These are phyloP conservation scores for Jamesozyma hellenica DNA, from an alignment of 805 yeast genomes.

Conservation along the genomic window DNA sequence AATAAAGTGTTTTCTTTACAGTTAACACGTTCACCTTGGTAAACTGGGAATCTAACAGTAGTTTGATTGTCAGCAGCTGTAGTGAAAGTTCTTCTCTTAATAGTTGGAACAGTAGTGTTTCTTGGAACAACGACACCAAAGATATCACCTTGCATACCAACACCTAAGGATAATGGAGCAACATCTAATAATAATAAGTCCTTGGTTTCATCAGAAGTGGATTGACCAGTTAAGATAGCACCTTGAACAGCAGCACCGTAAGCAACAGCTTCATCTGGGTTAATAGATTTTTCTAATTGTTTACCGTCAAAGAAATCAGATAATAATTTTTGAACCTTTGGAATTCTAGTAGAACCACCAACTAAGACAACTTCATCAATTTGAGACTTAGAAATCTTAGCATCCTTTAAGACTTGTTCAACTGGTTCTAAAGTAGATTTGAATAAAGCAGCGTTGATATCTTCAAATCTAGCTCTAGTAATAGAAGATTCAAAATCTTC, in stretches of 20 bases:
- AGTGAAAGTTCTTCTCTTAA: conserved; percentile 97
- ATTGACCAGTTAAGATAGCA: conserved; percentile 92
- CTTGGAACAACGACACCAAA: conserved; percentile 98
- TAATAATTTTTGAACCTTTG: conserved; percentile 91
- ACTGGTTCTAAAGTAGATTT: conserved; percentile 80
- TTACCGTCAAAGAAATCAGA: conserved; percentile 95
- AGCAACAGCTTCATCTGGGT: conserved; percentile 99
- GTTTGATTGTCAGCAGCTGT: conserved; percentile 98
- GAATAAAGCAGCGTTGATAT: conserved; percentile 84
- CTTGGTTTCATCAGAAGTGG: conserved; percentile 82
- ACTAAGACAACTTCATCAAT: conserved; percentile 96
- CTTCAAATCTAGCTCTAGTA: conserved; percentile 98
- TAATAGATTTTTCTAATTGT: conserved; percentile 90
- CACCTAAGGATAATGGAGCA: conserved; percentile 99
- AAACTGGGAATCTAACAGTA: conserved; percentile 96
- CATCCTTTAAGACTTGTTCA: conserved; percentile 88
- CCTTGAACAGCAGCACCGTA: conserved; percentile 99
- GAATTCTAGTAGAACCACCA: conserved; percentile 98
- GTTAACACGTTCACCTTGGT: conserved; percentile 99
- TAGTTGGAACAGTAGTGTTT: conserved; percentile 98
- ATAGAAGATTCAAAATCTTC: conserved; percentile 88
- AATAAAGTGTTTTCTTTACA: conserved; percentile 93
- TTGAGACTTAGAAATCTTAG: conserved; percentile 72
- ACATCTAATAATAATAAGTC: too few species aligned
- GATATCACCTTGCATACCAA: conserved; percentile 99